Evolutionary conservation across 1,284 basidiomycete genomes (phyloP), one percentile per base, ranked within the genome.

Genomic region (Ceratobasidium sp.): DNA sequence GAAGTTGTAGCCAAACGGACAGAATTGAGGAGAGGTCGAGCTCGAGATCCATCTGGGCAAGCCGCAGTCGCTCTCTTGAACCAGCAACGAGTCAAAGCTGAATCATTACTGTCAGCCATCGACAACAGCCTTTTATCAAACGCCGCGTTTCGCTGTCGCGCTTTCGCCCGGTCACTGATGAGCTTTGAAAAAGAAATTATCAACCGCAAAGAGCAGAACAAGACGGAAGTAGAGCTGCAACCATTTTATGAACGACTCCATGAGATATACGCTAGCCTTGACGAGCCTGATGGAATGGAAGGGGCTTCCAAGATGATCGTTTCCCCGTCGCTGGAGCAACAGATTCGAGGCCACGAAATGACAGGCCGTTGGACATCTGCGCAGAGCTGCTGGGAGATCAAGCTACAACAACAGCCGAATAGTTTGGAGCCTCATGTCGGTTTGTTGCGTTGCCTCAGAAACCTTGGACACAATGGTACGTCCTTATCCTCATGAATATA

Each of bases 261-360:
- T 83, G 93, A 98, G 84, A 98, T 99, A 80, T 99, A 99, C 84
- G 94, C 98, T 15, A 91, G 95, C 78, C 89, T 99, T 3, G 97
- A 99, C 83, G 97, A 99, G 84, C 98, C 98, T 0, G 98, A 99
- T 85, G 98, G 98, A 13, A 99, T 99, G 98, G 97, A 99, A 86
- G 98, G 98, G 0, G 91, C 99, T 39, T 98, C 98, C 0, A 93
- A 95, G 0, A 87, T 94, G 80, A 95, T 99, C 78, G 87, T 98
- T 15, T 91, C 94, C 0, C 98, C 98, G 0, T 95, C 95, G 0
- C 86, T 99, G 68, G 96, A 99, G 82, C 96, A 99, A 85, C 97
- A 99, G 85, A 99, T 99, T 79, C 93, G 98, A 64, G 95, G 99
- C 83, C 98, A 99, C 83, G 98, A 99, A 85, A 98, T 94, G 81